Percentiles rank a stretch among this genome's conserved stretches.
Conservation (phyloP, 805 yeast species). For the Pichia occidentalis region DNA sequence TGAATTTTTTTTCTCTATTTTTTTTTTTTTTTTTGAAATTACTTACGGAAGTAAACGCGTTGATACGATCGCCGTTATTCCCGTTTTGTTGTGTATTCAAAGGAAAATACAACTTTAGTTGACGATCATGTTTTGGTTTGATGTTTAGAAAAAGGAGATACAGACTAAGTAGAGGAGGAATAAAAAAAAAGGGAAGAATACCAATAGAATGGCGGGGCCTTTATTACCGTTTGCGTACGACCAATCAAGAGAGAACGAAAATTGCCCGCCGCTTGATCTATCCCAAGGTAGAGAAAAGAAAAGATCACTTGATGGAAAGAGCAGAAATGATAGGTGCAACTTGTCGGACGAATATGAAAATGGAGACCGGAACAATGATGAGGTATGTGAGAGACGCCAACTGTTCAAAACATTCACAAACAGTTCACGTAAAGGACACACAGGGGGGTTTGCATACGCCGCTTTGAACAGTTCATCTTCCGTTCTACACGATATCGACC, state of each 20-base stretch:
- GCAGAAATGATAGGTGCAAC: slow-evolving; percentile 15
- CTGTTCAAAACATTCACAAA: not conserved
- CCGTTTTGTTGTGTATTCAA: not conserved
- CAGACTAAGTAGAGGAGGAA: not conserved
- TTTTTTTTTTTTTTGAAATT: no score
- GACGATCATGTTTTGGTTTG: not conserved
- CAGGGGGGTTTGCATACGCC: slow-evolving; percentile 1
- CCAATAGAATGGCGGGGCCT: slow-evolving; percentile 11
- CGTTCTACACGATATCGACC: not conserved
- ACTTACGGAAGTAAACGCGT: no score
- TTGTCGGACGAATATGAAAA: not conserved
- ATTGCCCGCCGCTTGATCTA: slow-evolving; percentile 6
- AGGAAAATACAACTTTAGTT: not conserved
- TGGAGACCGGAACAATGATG: not conserved
- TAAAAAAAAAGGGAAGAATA: no score
- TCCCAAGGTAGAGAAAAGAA: slow-evolving; percentile 22
- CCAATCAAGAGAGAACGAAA: slow-evolving; percentile 30
- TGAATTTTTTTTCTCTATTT: not conserved
- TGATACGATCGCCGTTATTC: no score
- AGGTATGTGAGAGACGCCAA: slow-evolving; percentile 20
- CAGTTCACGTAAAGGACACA: not conserved
- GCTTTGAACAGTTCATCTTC: slow-evolving; percentile 10
- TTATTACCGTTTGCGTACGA: slow-evolving; percentile 47
- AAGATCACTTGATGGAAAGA: slow-evolving; percentile 12
- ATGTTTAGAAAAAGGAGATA: not conserved